phyloP scores from a whole-genome alignment of 306 rosid genomes.

The Inga laurina region DNA sequence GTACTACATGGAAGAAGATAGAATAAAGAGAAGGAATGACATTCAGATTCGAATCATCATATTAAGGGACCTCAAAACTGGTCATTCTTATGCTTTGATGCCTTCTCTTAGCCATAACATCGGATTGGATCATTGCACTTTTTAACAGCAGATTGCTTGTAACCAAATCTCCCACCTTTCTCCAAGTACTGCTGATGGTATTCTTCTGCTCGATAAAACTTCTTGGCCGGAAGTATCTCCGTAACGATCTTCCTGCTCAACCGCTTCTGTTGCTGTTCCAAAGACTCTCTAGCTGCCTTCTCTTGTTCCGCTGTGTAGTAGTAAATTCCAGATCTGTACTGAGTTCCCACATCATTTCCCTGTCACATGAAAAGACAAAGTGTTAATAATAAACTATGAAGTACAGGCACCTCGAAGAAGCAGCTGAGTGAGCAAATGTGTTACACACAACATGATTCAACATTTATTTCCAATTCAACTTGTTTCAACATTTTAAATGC shows the following conservation, averaged over 20 bases:
- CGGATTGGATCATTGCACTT: constrained; percentile 91
- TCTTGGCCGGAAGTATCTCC: constrained; percentile 88
- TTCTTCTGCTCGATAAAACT: constrained; percentile 90
- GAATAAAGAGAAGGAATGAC: not conserved
- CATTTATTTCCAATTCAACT: too few species aligned
- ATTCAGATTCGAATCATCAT: not conserved
- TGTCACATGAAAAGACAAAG: constrained; percentile 31
- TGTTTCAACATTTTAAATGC: too few species aligned
- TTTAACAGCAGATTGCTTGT: constrained; percentile 69
- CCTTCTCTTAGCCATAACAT: constrained; percentile 68
- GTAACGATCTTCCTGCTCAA: constrained; percentile 73
- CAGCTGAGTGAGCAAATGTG: not conserved
- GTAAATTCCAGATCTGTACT: constrained; percentile 95
- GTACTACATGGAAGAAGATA: not conserved
- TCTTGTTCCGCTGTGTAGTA: constrained; percentile 90
- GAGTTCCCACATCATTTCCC: constrained; percentile 96
- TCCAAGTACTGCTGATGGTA: constrained; percentile 93
- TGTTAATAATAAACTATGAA: not conserved
- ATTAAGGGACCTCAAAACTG: not conserved
- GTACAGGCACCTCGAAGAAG: not conserved
- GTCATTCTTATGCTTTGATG: not conserved
- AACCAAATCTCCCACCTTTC: constrained; percentile 92
- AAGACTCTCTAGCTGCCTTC: constrained; percentile 65
- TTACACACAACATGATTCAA: too few species aligned
- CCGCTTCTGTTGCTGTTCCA: constrained; percentile 56